Base-by-base conservation (phyloP, 345 rosid genomes). In the Sisymbrium altissimum region DNA sequence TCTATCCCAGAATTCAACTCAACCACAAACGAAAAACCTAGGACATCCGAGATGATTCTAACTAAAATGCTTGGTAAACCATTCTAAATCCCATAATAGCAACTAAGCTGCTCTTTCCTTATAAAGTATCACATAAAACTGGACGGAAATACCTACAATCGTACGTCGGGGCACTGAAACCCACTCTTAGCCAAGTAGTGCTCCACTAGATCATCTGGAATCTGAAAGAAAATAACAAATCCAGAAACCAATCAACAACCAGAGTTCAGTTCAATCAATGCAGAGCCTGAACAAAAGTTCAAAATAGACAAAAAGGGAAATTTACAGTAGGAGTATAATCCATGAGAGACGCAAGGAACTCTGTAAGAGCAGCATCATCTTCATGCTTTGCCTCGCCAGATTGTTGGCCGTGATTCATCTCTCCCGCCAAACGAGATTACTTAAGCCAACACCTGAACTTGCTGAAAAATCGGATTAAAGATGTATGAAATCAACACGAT, bases 111-210 rank as follows among this genome's bases (percentile, higher is more conserved):
- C 49, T 23, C 25, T 43, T 32, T 21, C n/a, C 0, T 4, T 19
- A 18, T 2, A n/a, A 40, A 39, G 3, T 13, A 49, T 13, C 14
- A 68, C 18, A 45, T 36, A 43, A 50, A 57, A 68, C 39, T 18
- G 40, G 27, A 38, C 19, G 66, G 57, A 68, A 79, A 76, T 81
- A 88, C 97, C 89, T 86, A 94, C 97, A 94, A 74, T 88, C 98
- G 87, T 69, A 89, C 93, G 73, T 91, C 96, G 17, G 98, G 98
- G 77, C 90, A 88, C 70, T 94, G 98, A 71, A 94, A 91, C 30
- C 98, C 98, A 76, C 98, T 94, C 83, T 85, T 94, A n/a, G 89
- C 96, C 71, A 94, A 74, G 83, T 88, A 94, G 80, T 90, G 92
- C 85, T 95, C 97, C 66, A 92, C 99, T 80, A 95, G 74, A 73